Evolutionary conservation across 345 rosid genomes (phyloP).

Genomic region (Schrenkiella parvula): DNA sequence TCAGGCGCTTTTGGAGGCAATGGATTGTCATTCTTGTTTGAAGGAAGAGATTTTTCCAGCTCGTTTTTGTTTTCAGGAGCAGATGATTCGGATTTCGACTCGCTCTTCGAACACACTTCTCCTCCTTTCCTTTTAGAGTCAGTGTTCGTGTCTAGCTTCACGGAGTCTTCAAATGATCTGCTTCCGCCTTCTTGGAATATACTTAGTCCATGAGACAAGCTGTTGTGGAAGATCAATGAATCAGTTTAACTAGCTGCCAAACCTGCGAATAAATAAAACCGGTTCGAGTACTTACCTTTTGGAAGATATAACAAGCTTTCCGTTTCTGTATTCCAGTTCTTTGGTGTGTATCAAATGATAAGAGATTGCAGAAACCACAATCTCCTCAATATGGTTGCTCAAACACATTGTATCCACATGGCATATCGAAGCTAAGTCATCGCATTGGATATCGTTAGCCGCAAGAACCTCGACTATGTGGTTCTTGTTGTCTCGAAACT

Average conservation of each 20-base stretch:
- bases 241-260: not conserved
- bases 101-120: conserved; percentile 55
- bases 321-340: conserved; percentile 88
- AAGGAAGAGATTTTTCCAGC: conserved; percentile 55
- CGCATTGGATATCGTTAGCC: conserved; percentile 86
- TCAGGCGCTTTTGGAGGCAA: conserved; percentile 65
- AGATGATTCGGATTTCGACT: conserved; percentile 44
- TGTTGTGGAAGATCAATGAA: conserved; percentile 34
- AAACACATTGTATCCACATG: conserved; percentile 69
- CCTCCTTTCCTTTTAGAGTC: conserved; percentile 61
- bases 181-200: conserved; percentile 83
- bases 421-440: conserved; percentile 77
- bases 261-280: not conserved
- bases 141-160: conserved; percentile 74
- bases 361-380: conserved; percentile 79
- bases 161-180: conserved; percentile 52
- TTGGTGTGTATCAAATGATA: conserved; percentile 70
- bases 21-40: conserved; percentile 63
- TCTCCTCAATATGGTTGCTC: conserved; percentile 75
- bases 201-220: conserved; percentile 91
- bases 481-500: conserved; percentile 83
- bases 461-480: conserved; percentile 93
- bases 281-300: conserved; percentile 46
- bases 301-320: conserved; percentile 91
- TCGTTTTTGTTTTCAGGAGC: conserved; percentile 56